Conservation (phyloP, 306 rosid species). For the Carpinus fangiana region DNA sequence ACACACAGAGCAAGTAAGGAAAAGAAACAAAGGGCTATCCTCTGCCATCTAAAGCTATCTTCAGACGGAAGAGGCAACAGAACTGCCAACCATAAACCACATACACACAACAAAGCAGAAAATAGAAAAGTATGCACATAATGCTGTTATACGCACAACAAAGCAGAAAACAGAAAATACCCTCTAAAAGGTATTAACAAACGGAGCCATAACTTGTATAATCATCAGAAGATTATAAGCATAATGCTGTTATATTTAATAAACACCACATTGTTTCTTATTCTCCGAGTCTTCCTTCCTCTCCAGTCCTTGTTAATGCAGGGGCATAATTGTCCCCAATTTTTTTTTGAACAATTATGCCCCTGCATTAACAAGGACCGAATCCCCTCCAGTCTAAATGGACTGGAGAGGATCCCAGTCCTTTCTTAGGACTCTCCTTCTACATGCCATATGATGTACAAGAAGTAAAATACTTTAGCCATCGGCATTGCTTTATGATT, state of each 20-base stretch:
- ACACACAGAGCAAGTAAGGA: not conserved
- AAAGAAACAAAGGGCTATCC: not conserved
- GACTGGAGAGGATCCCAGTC: too few species aligned
- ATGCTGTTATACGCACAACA: not conserved
- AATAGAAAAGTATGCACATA: not conserved
- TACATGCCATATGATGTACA: not conserved
- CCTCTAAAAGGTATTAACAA: too few species aligned
- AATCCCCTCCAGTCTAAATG: too few species aligned
- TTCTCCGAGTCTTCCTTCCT: too few species aligned
- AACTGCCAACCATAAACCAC: not conserved
- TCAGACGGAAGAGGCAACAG: not conserved
- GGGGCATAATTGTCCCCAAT: too few species aligned
- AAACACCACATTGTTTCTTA: too few species aligned
- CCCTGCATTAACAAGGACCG: too few species aligned
- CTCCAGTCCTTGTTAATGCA: too few species aligned
- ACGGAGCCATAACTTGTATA: not conserved
- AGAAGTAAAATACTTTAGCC: not conserved
- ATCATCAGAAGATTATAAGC: not conserved
- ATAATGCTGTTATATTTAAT: too few species aligned
- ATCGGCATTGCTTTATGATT: not conserved
- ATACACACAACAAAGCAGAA: not conserved
- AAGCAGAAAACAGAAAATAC: too few species aligned
- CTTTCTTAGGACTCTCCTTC: not conserved
- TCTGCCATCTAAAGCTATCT: not conserved
- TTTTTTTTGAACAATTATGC: too few species aligned